Base-by-base conservation (phyloP, 2,329 filamentous ascomycete species). In the Penicillium nordicum region DNA sequence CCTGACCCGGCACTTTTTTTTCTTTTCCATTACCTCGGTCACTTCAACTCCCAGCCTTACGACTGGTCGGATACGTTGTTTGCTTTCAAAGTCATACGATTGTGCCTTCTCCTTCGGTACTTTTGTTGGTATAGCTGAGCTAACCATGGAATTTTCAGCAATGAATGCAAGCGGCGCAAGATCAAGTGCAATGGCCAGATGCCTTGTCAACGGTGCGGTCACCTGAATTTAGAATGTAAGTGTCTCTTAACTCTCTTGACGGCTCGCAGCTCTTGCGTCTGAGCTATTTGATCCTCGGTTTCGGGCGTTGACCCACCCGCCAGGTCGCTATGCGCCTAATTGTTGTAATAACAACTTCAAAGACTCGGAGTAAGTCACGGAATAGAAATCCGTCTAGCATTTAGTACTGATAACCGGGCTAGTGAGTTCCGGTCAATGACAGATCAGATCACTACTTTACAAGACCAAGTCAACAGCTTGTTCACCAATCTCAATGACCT, bases 351-450 rank as follows among this genome's bases (percentile, higher is more conserved):
- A 85, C 78, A 91, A 84, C 73, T 92, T 96, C 81, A 94, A 93
- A 73, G 92, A 97, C 67, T 92, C 91, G 45, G 90, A 95, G 79
- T 82, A 72, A 57, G 79, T 69, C 21, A 6, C 16, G 2, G 16
- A 34, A 42, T 12, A 23, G 36, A 34, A 21, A 23, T 11, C 12
- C n/a, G 6, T 14, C 41, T 32, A n/a, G 37, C 36, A 18, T 53
- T 34, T 12, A 12, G 43, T 32, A 16, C 54, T 61, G 42, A 62
- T 36, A 27, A 36, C 36, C 18, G 7, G 25, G 21, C 27, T 47
- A 83, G 81, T 10, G 92, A 97, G 72, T 97, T 92, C 79, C 89
- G 86, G 68, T 83, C 86, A 37, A 91, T 97, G 86, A 84, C 85
- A 53, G 79, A 82, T 34, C 88, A 94, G 63, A 84, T 97, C 57